Percentiles rank a stretch among this genome's conserved stretches.
These are phyloP conservation scores for Fusarium sp. DNA, from an alignment of 2,329 filamentous ascomycete genomes.

Conservation along the genomic window DNA sequence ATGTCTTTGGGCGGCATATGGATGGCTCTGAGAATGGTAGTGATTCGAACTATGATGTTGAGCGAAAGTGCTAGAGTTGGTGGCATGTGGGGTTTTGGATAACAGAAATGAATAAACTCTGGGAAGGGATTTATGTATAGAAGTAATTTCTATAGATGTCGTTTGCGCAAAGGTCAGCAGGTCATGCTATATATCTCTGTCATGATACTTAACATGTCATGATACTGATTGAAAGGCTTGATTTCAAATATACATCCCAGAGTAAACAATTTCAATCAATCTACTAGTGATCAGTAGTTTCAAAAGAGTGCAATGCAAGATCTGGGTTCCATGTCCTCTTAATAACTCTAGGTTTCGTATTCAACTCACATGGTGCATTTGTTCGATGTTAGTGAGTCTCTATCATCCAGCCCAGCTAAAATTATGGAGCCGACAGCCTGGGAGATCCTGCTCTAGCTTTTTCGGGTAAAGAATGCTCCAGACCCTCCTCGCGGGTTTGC, in stretches of 20 bases:
- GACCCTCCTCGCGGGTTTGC: background rate
- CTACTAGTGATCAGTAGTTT: too few relatives aligned
- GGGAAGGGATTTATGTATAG: constrained; percentile 37
- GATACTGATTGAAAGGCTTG: too few relatives aligned
- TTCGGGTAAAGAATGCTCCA: constrained; percentile 5
- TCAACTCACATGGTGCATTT: background rate
- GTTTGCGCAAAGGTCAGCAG: too few relatives aligned
- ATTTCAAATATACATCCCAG: too few relatives aligned
- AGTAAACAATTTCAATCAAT: too few relatives aligned
- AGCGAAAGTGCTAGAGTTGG: constrained; percentile 10
- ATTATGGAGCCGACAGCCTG: background rate
- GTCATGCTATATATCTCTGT: too few relatives aligned
- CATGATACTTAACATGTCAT: too few relatives aligned
- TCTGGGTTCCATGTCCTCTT: too few relatives aligned
- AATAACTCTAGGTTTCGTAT: too few relatives aligned
- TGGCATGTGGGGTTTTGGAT: background rate
- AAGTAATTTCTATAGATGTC: too few relatives aligned
- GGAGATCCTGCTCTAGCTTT: background rate
- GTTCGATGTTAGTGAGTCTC: background rate
- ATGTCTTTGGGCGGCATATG: constrained; percentile 39
- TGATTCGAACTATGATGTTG: constrained; percentile 25
- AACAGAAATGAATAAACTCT: background rate
- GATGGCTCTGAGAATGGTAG: constrained; percentile 23
- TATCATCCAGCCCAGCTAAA: background rate
- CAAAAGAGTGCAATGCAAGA: too few relatives aligned